Evolutionary conservation across 164 flowering plant genomes (phyloP).

Genomic region (Chimonanthus salicifolius): DNA sequence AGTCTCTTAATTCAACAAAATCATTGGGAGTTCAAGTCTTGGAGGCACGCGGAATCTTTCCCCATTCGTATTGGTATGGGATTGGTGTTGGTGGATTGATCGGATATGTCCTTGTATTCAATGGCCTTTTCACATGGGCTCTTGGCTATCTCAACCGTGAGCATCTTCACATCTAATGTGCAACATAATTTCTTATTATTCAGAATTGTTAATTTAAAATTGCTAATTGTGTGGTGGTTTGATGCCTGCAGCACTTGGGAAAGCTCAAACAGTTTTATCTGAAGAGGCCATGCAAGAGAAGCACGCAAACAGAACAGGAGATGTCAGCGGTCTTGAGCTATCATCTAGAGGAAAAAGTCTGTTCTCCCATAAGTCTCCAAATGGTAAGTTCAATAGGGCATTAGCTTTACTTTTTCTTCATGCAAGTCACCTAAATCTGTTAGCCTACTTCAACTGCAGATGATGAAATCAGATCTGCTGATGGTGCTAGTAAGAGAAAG

Average conservation of each 20-base stretch:
- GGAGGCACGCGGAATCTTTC: conserved; percentile 25
- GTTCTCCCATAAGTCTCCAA: background rate
- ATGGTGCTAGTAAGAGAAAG: conserved; percentile 7
- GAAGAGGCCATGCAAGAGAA: conserved; percentile 12
- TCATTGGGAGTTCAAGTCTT: conserved; percentile 23
- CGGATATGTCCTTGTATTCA: conserved; percentile 27
- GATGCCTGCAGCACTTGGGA: conserved; percentile 9
- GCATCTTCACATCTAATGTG: background rate
- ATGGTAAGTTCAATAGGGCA: background rate
- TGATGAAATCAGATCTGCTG: conserved; percentile 4
- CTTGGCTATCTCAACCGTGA: conserved; percentile 21
- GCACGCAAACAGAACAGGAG: conserved; percentile 11
- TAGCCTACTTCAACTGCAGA: background rate
- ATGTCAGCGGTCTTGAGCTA: background rate
- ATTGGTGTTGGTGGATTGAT: conserved; percentile 29
- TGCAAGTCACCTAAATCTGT: background rate
- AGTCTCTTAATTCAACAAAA: conserved; percentile 11
- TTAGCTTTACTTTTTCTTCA: background rate
- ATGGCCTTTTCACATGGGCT: conserved; percentile 6
- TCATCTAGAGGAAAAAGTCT: conserved; percentile 4
- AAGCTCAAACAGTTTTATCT: conserved; percentile 7
- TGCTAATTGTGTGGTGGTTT: conserved; percentile 23
- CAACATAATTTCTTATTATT: background rate
- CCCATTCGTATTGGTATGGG: conserved; percentile 34
- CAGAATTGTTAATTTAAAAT: background rate